A percentile compares a stretch with the other conserved stretches of the same genome.
Conservation (phyloP, 768 basidiomycete species). For the Cyclocybe cylindracea region DNA sequence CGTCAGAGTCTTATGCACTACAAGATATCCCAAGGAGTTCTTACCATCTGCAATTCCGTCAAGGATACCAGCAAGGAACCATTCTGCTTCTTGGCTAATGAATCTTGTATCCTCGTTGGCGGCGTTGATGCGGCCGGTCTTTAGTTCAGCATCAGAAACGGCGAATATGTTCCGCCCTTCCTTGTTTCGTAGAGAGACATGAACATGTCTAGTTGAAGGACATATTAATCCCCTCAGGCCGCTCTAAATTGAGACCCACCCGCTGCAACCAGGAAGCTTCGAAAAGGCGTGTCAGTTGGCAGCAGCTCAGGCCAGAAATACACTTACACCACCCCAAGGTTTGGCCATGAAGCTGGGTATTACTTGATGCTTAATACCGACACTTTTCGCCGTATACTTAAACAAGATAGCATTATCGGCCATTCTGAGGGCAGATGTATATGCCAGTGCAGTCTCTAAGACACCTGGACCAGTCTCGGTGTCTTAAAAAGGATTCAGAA, state of each 20-base stretch:
- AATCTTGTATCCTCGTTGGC: constrained; percentile 81
- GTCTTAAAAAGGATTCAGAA: constrained; percentile 42
- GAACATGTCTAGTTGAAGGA: constrained; percentile 66
- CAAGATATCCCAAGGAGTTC: constrained; percentile 19
- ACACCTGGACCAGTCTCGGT: constrained; percentile 94
- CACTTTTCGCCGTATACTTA: constrained; percentile 90
- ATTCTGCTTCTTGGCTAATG: constrained; percentile 81
- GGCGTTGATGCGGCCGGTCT: constrained; percentile 68
- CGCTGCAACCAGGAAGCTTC: constrained; percentile 93
- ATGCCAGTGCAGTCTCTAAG: constrained; percentile 84
- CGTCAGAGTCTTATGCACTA: neutral
- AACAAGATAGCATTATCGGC: constrained; percentile 92
- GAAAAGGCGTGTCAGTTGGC: neutral
- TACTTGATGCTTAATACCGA: constrained; percentile 86
- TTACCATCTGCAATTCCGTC: constrained; percentile 88
- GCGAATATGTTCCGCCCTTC: constrained; percentile 83
- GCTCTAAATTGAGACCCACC: constrained; percentile 45
- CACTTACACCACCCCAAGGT: constrained; percentile 86
- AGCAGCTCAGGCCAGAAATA: neutral
- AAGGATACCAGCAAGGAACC: constrained; percentile 92
- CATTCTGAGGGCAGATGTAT: constrained; percentile 77
- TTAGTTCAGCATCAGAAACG: constrained; percentile 56
- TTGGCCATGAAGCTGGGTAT: constrained; percentile 99
- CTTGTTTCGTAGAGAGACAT: constrained; percentile 78
- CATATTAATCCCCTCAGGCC: neutral